These are phyloP conservation scores for Apiotrichum mycotoxinovorans DNA, from an alignment of 1,284 basidiomycete species.

Conservation along the genomic window DNA sequence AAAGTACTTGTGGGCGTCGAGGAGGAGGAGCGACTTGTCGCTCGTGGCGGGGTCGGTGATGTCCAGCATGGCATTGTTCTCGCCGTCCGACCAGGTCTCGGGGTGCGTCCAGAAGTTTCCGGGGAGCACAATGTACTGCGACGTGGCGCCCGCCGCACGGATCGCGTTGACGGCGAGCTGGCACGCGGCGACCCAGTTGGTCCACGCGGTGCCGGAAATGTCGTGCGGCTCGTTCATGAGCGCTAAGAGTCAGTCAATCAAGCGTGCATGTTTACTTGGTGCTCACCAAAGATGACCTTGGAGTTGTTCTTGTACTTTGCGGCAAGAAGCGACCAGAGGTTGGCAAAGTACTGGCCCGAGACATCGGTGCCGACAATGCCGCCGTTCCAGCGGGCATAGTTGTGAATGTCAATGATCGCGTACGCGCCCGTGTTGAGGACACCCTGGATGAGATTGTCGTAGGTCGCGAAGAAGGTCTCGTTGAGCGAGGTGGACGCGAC, in stretches of 20 bases:
- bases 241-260: background rate
- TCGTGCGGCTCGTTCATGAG: conserved; percentile 51
- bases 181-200: conserved; percentile 31
- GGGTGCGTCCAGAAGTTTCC: conserved; percentile 41
- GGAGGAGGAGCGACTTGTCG: conserved; percentile 54
- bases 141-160: conserved; percentile 43
- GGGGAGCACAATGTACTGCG: conserved; percentile 43
- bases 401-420: conserved; percentile 57
- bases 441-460: conserved; percentile 53
- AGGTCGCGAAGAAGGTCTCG: conserved; percentile 53
- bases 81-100: conserved; percentile 43
- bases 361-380: conserved; percentile 57
- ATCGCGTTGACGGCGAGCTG: conserved; percentile 47
- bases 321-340: conserved; percentile 58
- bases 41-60: conserved; percentile 58
- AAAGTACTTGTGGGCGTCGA: conserved; percentile 64
- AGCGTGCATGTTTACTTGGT: conserved; percentile 6
- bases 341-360: conserved; percentile 56
- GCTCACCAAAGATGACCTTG: conserved; percentile 55
- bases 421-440: conserved; percentile 54
- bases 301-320: conserved; percentile 55
- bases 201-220: conserved; percentile 14
- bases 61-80: conserved; percentile 47
- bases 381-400: conserved; percentile 45
- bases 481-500: conserved; percentile 45